phyloP scores from a whole-genome alignment of 2,329 filamentous ascomycete genomes.

The Bertia moriformis region DNA sequence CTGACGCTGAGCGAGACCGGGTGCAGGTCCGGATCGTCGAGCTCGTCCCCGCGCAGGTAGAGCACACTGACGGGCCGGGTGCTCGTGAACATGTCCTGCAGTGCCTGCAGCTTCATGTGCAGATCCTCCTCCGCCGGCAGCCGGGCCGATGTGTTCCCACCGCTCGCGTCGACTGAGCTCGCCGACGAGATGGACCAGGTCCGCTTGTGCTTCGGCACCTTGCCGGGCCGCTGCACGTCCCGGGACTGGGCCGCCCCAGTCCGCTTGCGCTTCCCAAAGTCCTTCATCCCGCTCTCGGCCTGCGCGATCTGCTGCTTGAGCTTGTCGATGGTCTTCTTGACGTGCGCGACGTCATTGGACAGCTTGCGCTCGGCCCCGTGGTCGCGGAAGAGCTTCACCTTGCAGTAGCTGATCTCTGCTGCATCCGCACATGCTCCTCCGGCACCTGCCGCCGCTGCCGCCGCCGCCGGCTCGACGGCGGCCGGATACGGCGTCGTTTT shows the following conservation, averaged over 20 bases:
- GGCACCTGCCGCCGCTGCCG: slow-evolving; percentile 14
- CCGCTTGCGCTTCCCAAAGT: slow-evolving; percentile 51
- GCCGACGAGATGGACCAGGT: slow-evolving; percentile 89
- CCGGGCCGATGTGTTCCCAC: no score
- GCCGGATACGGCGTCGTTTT: slow-evolving; percentile 63
- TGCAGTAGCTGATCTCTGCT: slow-evolving; percentile 77
- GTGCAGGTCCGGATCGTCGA: slow-evolving; percentile 66
- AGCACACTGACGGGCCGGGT: slow-evolving; percentile 66
- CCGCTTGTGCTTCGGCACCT: slow-evolving; percentile 76
- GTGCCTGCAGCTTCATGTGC: slow-evolving; percentile 60
- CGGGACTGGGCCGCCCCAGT: slow-evolving; percentile 27
- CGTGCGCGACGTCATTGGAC: slow-evolving; percentile 83
- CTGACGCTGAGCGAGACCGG: slow-evolving; percentile 64
- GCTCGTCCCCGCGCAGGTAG: slow-evolving; percentile 62
- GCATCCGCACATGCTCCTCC: no score
- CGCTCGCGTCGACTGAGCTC: slow-evolving; percentile 38
- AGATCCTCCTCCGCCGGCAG: slow-evolving; percentile 59
- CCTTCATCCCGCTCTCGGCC: slow-evolving; percentile 51
- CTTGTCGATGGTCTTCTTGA: slow-evolving; percentile 94
- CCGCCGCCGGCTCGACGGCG: slow-evolving; percentile 24
- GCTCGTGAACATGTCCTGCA: slow-evolving; percentile 82
- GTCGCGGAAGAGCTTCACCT: slow-evolving; percentile 91
- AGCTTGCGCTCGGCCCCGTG: slow-evolving; percentile 91
- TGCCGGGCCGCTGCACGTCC: slow-evolving; percentile 51
- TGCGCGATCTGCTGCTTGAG: slow-evolving; percentile 85